Base-by-base conservation (phyloP, 2,329 filamentous ascomycete species). In the Leptosphaerulina australis region DNA sequence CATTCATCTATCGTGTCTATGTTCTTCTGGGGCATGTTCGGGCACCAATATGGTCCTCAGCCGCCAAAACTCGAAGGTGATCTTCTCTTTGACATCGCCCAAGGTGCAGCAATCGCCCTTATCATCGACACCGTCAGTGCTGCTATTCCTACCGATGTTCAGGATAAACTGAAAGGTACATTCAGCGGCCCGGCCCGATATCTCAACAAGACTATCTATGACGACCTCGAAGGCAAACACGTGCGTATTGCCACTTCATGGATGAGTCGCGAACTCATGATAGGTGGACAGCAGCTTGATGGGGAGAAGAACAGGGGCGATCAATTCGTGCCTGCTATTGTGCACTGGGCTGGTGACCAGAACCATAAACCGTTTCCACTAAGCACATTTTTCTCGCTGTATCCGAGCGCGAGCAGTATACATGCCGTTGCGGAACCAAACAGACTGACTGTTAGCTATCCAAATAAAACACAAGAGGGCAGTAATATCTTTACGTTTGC, bases 271-370 rank as follows among this genome's bases (percentile, higher is more conserved):
- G 59, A 69, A 7, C 56, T 79, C 21, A 78, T 78, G 76, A 74
- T 77, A n/a, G 77, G 77, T 3, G 55, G 47, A 3, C 44, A 58
- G 36, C 39, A 53, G 10, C 36, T 58, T 11, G 44, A 44, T 14
- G 51, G 55, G 21, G 15, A 39, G 15, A 34, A 47, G 15, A 62
- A 67, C 3, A 47, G 62, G 11, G 62, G 62, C 3, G 56, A 64
- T 33, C 62, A 64, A 28, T 64, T 63, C 47, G 74, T 77, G 0
- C 77, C 77, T 2, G 75, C 76, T 3, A 76, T 78, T 25, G 75
- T 77, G 0, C 77, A 79, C 55, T 79, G 76, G 77, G 75, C 75
- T 8, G 65, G 70, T 1, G 76, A 79, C 40, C 66, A 70, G 10
- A 37, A 43, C 0, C 75, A 76, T 37, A 71, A 58, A 20, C 57